These are phyloP conservation scores for Clarireedia paspali DNA, from an alignment of 2,329 filamentous ascomycete species.

Conservation along the genomic window DNA sequence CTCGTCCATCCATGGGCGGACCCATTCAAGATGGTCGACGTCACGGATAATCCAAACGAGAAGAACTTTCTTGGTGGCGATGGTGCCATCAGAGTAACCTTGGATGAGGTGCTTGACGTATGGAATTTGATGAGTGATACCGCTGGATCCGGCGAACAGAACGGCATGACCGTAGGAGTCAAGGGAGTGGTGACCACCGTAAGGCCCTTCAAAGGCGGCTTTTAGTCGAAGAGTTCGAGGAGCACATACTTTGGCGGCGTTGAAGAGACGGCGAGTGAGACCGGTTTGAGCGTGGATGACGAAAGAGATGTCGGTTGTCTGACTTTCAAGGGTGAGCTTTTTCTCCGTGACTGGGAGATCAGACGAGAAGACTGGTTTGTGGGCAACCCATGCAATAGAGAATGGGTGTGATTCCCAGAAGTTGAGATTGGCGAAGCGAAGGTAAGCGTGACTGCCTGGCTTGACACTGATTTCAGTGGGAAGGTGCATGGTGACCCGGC, in stretches of 20 bases:
- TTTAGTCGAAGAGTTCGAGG: constrained; percentile 13
- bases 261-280: constrained; percentile 75
- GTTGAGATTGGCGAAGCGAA: constrained; percentile 60
- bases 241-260: constrained; percentile 46
- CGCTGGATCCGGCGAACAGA: constrained; percentile 85
- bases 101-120: constrained; percentile 73
- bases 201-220: constrained; percentile 84
- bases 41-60: constrained; percentile 92
- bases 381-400: constrained; percentile 67
- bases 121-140: constrained; percentile 90
- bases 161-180: constrained; percentile 89
- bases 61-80: constrained; percentile 73
- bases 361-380: constrained; percentile 34
- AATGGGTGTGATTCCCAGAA: constrained; percentile 72
- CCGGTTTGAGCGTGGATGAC: constrained; percentile 83
- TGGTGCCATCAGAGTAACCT: constrained; percentile 60
- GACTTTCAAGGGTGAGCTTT: background rate
- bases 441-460: constrained; percentile 67
- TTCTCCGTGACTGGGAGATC: constrained; percentile 33
- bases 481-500: constrained; percentile 62
- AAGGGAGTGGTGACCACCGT: constrained; percentile 74
- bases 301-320: constrained; percentile 56
- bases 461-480: constrained; percentile 58
- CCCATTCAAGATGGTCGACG: constrained; percentile 85
- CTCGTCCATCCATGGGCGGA: constrained; percentile 72